These are phyloP conservation scores for Coemansia sp. DNA, from an alignment of 192 early-diverging fungal species.

Conservation along the genomic window DNA sequence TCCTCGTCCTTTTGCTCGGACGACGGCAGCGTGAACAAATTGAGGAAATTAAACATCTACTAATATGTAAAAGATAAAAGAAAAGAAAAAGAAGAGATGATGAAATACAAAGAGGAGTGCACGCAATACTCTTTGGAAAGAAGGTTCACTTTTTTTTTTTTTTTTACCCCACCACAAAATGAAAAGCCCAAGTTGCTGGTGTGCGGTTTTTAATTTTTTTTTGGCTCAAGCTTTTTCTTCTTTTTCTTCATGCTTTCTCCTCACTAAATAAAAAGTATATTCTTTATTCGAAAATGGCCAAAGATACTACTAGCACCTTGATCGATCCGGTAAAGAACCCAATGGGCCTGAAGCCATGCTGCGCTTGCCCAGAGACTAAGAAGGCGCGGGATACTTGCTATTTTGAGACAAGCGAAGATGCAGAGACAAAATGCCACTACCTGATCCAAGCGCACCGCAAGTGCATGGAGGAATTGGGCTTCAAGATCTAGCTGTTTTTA, in stretches of 20 bases:
- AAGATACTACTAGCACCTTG: neutral
- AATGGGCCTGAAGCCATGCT: constrained; percentile 81
- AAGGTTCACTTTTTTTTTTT: no score
- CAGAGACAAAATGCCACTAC: constrained; percentile 85
- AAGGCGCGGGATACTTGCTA: constrained; percentile 88
- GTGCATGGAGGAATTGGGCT: constrained; percentile 94
- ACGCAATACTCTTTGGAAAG: no score
- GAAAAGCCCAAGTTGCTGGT: neutral
- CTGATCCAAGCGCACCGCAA: constrained; percentile 84
- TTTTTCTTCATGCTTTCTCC: neutral
- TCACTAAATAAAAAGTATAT: neutral
- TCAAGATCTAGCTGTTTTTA: constrained; percentile 69
- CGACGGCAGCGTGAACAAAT: neutral
- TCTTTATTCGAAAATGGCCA: neutral
- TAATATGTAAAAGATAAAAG: neutral
- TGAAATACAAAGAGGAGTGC: neutral
- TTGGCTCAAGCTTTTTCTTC: neutral
- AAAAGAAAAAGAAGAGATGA: neutral
- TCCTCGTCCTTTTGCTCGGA: neutral
- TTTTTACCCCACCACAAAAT: no score
- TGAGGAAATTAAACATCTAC: neutral
- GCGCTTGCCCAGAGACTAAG: constrained; percentile 96
- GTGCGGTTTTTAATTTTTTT: no score
- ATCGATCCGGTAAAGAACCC: constrained; percentile 4
- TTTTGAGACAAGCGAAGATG: constrained; percentile 68